Percentiles rank a stretch among this genome's conserved stretches.
phyloP scores from a whole-genome alignment of 208 protist genomes.

The Plasmodiophora brassicae region DNA sequence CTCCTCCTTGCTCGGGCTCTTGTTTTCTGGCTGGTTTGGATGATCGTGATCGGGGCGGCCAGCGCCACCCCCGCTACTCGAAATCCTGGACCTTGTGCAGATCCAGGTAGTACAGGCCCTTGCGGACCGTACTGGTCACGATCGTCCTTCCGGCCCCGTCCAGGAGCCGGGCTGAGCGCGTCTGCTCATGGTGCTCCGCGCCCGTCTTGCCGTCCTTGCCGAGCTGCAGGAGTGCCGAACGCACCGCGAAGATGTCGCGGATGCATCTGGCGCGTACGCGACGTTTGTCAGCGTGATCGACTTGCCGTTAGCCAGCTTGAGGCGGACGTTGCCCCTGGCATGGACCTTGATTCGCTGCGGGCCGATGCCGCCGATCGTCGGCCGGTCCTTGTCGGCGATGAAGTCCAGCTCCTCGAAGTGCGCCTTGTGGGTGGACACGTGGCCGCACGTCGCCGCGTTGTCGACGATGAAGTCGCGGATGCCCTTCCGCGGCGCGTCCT shows the following conservation, averaged over 20 bases:
- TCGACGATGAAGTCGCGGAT: too few species aligned
- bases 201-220: too few species aligned
- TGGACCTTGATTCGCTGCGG: too few species aligned
- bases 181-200: background rate
- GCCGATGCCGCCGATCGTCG: too few species aligned
- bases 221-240: background rate
- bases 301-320: background rate
- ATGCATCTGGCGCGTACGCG: background rate
- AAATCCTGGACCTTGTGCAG: slow-evolving; percentile 12
- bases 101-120: background rate
- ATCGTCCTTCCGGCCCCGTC: background rate
- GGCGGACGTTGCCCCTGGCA: too few species aligned
- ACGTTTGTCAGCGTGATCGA: background rate
- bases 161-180: background rate
- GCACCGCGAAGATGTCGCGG: background rate
- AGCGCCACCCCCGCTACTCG: background rate
- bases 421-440: too few species aligned
- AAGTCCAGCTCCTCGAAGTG: too few species aligned
- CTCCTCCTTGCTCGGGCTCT: too few species aligned
- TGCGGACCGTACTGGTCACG: background rate
- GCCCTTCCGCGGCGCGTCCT: too few species aligned
- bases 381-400: too few species aligned
- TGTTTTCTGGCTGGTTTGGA: too few species aligned
- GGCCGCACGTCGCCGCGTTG: too few species aligned
- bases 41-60: background rate